A percentile compares a stretch with the other conserved stretches of the same genome.
These are phyloP conservation scores for Phlyctochytrium arcticum DNA, from an alignment of 192 early-diverging fungal genomes.

Conservation along the genomic window DNA sequence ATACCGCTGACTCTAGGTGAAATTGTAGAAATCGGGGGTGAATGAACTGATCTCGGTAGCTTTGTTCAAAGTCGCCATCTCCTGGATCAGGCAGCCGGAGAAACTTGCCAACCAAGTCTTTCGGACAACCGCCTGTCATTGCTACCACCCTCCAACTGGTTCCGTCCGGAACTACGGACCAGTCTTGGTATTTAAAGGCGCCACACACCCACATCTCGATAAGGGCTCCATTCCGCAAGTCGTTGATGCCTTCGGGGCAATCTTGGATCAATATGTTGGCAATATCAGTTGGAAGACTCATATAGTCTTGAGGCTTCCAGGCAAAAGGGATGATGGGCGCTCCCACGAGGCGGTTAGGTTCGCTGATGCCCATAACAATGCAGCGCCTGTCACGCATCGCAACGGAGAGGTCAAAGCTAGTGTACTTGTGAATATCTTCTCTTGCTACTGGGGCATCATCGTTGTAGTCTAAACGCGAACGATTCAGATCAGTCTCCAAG, in stretches of 20 bases:
- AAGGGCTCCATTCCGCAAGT: slow-evolving; percentile 4
- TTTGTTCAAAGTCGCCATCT: neutral
- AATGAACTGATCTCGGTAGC: neutral
- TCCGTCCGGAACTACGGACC: slow-evolving; percentile 10
- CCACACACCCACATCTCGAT: neutral
- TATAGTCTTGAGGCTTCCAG: neutral
- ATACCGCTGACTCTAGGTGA: slow-evolving; percentile 4
- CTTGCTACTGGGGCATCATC: too few relatives aligned
- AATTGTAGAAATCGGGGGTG: slow-evolving; percentile 2
- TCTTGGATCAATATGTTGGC: neutral
- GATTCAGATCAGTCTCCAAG: neutral
- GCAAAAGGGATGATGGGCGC: slow-evolving; percentile 2
- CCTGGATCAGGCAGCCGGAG: slow-evolving; percentile 1
- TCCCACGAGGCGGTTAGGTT: neutral
- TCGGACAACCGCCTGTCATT: neutral
- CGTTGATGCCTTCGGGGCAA: neutral
- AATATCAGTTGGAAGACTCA: slow-evolving; percentile 7
- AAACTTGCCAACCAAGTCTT: slow-evolving; percentile 1
- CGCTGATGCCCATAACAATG: neutral
- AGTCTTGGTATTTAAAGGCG: slow-evolving; percentile 5
- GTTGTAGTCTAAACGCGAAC: neutral
- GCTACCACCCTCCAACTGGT: slow-evolving; percentile 4
- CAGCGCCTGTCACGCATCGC: slow-evolving; percentile 6
- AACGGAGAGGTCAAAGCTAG: slow-evolving; percentile 1
- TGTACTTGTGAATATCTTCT: slow-evolving; percentile 1